These are phyloP conservation scores for Amauroascus verrucosus DNA, from an alignment of 2,329 filamentous ascomycete genomes.

Conservation along the genomic window DNA sequence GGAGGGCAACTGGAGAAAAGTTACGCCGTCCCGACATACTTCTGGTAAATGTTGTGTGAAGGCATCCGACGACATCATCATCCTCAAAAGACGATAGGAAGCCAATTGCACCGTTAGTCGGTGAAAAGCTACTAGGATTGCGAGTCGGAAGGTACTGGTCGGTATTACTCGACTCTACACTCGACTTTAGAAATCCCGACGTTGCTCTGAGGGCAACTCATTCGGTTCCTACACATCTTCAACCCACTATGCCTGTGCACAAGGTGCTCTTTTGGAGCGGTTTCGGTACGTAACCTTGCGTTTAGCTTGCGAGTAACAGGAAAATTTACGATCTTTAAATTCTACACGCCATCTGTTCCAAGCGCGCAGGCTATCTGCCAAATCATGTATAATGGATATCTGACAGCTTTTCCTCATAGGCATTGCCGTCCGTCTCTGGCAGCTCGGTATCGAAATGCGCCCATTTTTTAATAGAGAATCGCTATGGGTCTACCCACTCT, in stretches of 20 bases:
- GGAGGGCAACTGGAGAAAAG: neutral
- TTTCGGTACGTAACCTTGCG: slow-evolving; percentile 61
- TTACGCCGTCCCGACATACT: neutral
- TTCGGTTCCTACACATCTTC: slow-evolving; percentile 13
- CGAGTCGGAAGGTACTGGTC: neutral
- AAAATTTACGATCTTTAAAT: neutral
- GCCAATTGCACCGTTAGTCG: neutral
- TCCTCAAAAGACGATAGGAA: neutral
- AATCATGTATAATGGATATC: neutral
- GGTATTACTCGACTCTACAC: neutral
- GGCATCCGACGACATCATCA: neutral
- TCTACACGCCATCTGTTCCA: neutral
- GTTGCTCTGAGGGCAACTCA: neutral
- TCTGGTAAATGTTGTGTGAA: neutral
- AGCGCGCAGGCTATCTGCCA: too few species aligned
- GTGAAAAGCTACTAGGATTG: neutral
- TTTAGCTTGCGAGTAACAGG: neutral
- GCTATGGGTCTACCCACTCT: slow-evolving; percentile 86
- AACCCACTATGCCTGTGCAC: slow-evolving; percentile 35
- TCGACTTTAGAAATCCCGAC: neutral
- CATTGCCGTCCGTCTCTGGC: slow-evolving; percentile 84
- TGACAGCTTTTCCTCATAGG: slow-evolving; percentile 44
- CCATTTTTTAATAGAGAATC: slow-evolving; percentile 77
- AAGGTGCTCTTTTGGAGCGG: slow-evolving; percentile 50
- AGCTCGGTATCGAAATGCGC: slow-evolving; percentile 96